Percentiles rank a stretch among this genome's conserved stretches.
Evolutionary conservation across 805 yeast species (phyloP).

Genomic region (Wickerhamiella nectarea): DNA sequence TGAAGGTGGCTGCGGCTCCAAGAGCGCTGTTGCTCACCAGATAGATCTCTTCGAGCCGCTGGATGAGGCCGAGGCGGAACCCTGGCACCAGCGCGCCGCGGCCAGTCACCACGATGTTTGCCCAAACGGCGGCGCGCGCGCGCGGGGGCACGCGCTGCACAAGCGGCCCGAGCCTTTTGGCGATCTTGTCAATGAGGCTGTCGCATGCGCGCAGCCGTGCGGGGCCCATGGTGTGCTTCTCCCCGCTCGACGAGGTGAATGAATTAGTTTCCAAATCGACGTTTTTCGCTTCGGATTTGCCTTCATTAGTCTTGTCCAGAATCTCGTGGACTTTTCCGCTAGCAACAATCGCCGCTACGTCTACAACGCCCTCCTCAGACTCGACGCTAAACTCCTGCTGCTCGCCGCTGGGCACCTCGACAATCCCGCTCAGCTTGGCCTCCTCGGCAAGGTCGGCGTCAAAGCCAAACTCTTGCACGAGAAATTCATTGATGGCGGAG

Average conservation of each 20-base stretch:
- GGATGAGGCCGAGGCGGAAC: constrained; percentile 53
- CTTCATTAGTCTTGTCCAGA: constrained; percentile 36
- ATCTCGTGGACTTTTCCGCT: constrained; percentile 62
- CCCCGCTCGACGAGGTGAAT: constrained; percentile 49
- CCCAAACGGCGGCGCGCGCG: constrained; percentile 72
- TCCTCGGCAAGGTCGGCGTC: constrained; percentile 48
- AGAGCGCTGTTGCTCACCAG: constrained; percentile 25
- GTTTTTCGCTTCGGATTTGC: constrained; percentile 34
- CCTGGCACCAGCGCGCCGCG: constrained; percentile 66
- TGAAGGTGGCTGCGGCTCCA: neutral
- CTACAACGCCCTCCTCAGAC: constrained; percentile 62
- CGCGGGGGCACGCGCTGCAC: constrained; percentile 48
- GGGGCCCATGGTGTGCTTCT: constrained; percentile 58
- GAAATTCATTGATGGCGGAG: constrained; percentile 38
- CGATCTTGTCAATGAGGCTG: constrained; percentile 41
- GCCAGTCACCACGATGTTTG: constrained; percentile 68
- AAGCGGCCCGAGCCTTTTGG: constrained; percentile 39
- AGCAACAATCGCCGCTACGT: constrained; percentile 80
- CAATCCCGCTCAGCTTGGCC: constrained; percentile 61
- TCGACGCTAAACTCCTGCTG: constrained; percentile 25
- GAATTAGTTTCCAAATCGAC: constrained; percentile 58
- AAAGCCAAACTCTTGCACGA: constrained; percentile 47
- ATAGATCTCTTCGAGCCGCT: constrained; percentile 43
- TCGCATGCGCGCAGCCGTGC: constrained; percentile 78
- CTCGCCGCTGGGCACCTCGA: constrained; percentile 47